Percentiles rank a stretch among this genome's conserved stretches.
phyloP scores from a whole-genome alignment of 768 basidiomycete genomes.

The Kwoniella sp. region DNA sequence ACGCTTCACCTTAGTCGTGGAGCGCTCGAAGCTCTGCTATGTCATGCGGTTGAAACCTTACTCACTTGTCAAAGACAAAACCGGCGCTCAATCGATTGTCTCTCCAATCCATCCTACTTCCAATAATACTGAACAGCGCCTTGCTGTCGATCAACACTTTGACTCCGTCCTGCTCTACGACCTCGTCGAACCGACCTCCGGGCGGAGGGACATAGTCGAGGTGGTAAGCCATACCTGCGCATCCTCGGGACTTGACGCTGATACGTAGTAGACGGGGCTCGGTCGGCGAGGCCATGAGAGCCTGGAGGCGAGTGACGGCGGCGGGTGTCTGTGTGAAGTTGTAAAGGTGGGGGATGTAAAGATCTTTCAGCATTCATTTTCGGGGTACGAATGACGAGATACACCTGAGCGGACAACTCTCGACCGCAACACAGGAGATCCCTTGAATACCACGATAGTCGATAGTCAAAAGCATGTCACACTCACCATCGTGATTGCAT shows the following conservation, averaged over 20 bases:
- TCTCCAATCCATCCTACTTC: conserved; percentile 98
- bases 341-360: background rate
- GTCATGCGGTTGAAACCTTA: conserved; percentile 2
- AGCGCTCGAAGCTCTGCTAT: no score
- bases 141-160: conserved; percentile 93
- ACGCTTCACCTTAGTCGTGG: no score
- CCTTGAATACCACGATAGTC: no score
- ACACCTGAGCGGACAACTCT: no score
- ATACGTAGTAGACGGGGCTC: conserved; percentile 86
- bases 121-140: conserved; percentile 95
- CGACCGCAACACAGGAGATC: no score
- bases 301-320: conserved; percentile 72
- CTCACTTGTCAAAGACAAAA: conserved; percentile 53
- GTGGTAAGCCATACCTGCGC: conserved; percentile 86
- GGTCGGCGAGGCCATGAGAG: conserved; percentile 72
- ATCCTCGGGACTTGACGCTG: conserved; percentile 95
- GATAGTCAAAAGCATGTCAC: background rate
- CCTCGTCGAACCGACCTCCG: conserved; percentile 90
- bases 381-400: background rate
- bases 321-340: conserved; percentile 67
- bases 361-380: background rate
- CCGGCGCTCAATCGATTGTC: conserved; percentile 77
- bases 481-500: conserved; percentile 57
- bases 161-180: conserved; percentile 94
- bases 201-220: conserved; percentile 77